Percentiles rank a stretch among this genome's conserved stretches.
Evolutionary conservation across 306 rosid species (phyloP).

Genomic region (Lathyrus sativus): DNA sequence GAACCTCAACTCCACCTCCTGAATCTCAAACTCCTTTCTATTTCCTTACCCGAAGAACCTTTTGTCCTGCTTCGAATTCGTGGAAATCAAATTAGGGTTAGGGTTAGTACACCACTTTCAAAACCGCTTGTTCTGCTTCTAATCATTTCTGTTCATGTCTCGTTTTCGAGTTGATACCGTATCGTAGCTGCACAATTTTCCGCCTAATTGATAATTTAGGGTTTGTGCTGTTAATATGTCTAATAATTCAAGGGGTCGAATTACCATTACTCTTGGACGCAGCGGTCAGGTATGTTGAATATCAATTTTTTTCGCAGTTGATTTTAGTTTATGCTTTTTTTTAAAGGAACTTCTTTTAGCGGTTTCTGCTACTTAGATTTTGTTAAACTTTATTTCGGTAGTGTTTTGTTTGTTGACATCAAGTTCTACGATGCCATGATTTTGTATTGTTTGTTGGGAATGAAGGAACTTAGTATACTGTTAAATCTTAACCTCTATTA

Average conservation of each 20-base stretch:
- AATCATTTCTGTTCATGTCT: conserved; percentile 30
- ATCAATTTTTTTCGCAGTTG: background rate
- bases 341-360: conserved; percentile 14
- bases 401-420: background rate
- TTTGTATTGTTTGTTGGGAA: conserved; percentile 18
- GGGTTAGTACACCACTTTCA: conserved; percentile 36
- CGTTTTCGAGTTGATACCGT: background rate
- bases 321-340: background rate
- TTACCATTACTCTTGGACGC: conserved; percentile 91
- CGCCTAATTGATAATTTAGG: conserved; percentile 47
- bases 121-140: background rate
- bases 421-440: background rate
- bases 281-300: conserved; percentile 68
- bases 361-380: conserved; percentile 26
- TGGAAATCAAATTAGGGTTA: conserved; percentile 42
- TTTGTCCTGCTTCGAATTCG: background rate
- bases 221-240: conserved; percentile 63
- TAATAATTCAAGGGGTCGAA: conserved; percentile 66
- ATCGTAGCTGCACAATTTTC: conserved; percentile 21
- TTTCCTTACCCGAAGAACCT: background rate
- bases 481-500: background rate
- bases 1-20: conserved; percentile 5
- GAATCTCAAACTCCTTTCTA: background rate
- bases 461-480: background rate
- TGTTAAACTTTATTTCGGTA: background rate